A percentile compares a stretch with the other conserved stretches of the same genome.
These are phyloP conservation scores for Pinus albicaulis DNA, from an alignment of 75 land plant genomes.

Conservation along the genomic window DNA sequence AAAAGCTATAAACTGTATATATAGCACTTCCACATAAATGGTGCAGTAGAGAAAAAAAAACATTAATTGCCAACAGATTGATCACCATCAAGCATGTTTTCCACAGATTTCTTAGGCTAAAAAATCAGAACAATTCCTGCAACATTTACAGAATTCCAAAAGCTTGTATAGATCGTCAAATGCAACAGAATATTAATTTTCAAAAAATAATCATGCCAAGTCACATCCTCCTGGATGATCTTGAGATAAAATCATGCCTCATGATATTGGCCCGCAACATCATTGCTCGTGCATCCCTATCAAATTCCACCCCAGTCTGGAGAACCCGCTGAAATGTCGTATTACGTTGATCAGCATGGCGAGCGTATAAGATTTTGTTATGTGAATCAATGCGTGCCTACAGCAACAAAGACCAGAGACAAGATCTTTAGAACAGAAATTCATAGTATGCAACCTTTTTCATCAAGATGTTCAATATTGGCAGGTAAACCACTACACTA, in stretches of 20 bases:
- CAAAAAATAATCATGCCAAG: slow-evolving; percentile 4
- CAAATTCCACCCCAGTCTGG: slow-evolving; percentile 88
- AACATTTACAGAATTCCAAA: slow-evolving; percentile 3
- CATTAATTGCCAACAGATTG: background rate
- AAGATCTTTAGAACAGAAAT: background rate
- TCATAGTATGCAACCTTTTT: background rate
- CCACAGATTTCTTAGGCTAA: background rate
- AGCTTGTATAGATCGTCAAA: background rate
- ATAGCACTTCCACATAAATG: background rate
- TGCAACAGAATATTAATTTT: background rate
- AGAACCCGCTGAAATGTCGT: slow-evolving; percentile 83
- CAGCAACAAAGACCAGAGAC: background rate
- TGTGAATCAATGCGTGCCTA: slow-evolving; percentile 78
- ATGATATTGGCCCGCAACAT: slow-evolving; percentile 85
- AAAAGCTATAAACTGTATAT: background rate
- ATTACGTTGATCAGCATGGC: slow-evolving; percentile 97
- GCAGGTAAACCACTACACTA: background rate
- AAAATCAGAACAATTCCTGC: background rate
- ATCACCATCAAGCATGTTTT: background rate
- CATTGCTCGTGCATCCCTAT: slow-evolving; percentile 82
- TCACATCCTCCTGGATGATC: slow-evolving; percentile 35
- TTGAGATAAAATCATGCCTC: slow-evolving; percentile 70
- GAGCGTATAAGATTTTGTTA: slow-evolving; percentile 91
- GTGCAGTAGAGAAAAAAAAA: background rate
- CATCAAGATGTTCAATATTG: background rate